phyloP scores from a whole-genome alignment of 768 basidiomycete species.

The Rossbeevera mucosa region DNA sequence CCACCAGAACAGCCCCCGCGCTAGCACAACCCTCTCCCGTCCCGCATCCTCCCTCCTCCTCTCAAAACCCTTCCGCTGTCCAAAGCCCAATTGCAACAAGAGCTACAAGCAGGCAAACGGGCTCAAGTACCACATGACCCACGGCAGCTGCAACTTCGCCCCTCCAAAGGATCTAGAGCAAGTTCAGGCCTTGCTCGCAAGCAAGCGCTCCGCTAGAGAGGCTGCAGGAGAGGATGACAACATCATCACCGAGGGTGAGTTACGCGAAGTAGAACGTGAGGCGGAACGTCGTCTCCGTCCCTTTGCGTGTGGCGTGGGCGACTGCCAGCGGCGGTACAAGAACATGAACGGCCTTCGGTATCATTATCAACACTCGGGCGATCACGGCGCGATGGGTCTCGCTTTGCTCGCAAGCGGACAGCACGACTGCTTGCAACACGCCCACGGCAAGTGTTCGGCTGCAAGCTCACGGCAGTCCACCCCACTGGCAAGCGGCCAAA shows the following conservation, averaged over 20 bases:
- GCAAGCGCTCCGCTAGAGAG: constrained; percentile 38
- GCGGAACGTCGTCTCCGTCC: constrained; percentile 79
- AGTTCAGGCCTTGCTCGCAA: constrained; percentile 64
- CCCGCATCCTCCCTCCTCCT: constrained; percentile 59
- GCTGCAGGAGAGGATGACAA: constrained; percentile 40
- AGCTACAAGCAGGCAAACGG: constrained; percentile 94
- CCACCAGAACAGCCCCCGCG: constrained; percentile 28
- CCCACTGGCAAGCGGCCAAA: constrained; percentile 28
- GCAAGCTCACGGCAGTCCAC: constrained; percentile 33
- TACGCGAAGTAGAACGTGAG: constrained; percentile 74
- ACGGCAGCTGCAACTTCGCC: constrained; percentile 90
- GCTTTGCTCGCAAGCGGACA: constrained; percentile 74
- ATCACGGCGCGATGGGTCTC: constrained; percentile 88
- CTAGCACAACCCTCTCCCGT: constrained; percentile 45
- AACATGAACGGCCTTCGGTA: constrained; percentile 98
- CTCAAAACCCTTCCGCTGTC: constrained; percentile 88
- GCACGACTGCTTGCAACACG: constrained; percentile 48
- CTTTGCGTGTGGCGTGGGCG: constrained; percentile 86
- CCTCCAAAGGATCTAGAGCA: constrained; percentile 82
- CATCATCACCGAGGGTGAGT: constrained; percentile 52
- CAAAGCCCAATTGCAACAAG: constrained; percentile 94
- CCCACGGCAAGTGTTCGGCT: constrained; percentile 29
- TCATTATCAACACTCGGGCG: constrained; percentile 95
- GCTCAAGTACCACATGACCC: constrained; percentile 91
- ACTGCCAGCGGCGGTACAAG: constrained; percentile 87